phyloP scores from a whole-genome alignment of 345 rosid species.

The Aquilaria yunnanensis region DNA sequence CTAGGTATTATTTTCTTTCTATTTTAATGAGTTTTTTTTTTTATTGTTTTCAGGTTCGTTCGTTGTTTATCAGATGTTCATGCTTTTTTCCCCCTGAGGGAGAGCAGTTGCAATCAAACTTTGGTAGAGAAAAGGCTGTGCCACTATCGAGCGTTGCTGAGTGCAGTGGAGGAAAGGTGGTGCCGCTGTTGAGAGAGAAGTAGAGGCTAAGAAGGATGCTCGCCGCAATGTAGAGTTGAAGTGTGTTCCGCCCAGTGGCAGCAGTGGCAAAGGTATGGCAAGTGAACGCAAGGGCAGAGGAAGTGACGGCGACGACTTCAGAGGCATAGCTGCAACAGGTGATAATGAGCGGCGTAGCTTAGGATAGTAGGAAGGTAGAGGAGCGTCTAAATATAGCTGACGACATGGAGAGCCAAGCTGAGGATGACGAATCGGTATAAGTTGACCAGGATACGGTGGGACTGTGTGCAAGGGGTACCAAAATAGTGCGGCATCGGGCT shows the following conservation, averaged over 20 bases:
- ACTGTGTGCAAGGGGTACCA: conserved; percentile 56
- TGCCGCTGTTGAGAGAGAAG: conserved; percentile 50
- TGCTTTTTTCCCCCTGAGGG: conserved; percentile 30
- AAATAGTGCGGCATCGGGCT: conserved; percentile 52
- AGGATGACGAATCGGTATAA: conserved; percentile 85
- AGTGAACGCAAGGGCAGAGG: conserved; percentile 69
- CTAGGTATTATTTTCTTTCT: conserved; percentile 42
- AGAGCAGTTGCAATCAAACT: conserved; percentile 62
- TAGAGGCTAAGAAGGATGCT: conserved; percentile 64
- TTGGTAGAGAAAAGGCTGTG: conserved; percentile 66
- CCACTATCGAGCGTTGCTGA: conserved; percentile 66
- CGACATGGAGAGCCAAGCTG: conserved; percentile 39
- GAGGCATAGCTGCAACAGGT: conserved; percentile 78
- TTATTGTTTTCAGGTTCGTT: neutral
- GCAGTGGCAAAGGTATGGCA: conserved; percentile 84
- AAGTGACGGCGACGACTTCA: conserved; percentile 68
- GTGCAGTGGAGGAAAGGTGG: conserved; percentile 61
- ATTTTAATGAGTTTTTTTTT: conserved; percentile 4
- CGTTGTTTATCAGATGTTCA: neutral
- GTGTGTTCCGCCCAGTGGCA: conserved; percentile 68
- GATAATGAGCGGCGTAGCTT: conserved; percentile 29
- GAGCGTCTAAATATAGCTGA: conserved; percentile 19
- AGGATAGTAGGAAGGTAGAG: conserved; percentile 37
- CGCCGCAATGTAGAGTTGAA: conserved; percentile 74
- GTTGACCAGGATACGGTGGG: conserved; percentile 59